Evolutionary conservation across 2,329 filamentous ascomycete species (phyloP).

Genomic region (Trichoderma semiorbis): DNA sequence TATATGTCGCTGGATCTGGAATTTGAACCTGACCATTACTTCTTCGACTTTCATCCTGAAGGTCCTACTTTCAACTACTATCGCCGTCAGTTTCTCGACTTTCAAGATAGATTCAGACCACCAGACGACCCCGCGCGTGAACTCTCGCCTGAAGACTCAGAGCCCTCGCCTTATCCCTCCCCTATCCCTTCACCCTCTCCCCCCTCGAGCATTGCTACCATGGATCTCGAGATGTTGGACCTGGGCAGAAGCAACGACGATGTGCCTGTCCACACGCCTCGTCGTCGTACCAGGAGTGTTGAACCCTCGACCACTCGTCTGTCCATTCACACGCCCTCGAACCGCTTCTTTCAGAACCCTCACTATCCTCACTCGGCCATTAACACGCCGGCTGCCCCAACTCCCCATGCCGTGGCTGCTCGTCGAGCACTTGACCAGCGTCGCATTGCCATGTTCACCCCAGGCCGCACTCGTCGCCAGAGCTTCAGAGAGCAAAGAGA

Average conservation of each 20-base stretch:
- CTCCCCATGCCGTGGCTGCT: conserved; percentile 60
- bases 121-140: neutral
- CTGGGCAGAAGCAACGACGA: neutral
- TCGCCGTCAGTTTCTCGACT: neutral
- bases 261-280: conserved; percentile 25
- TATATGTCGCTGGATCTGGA: neutral
- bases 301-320: conserved; percentile 40
- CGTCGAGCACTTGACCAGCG: conserved; percentile 56
- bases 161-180: neutral
- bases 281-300: conserved; percentile 28
- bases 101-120: neutral
- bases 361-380: conserved; percentile 35
- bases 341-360: conserved; percentile 35
- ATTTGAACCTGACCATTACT: neutral
- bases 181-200: neutral
- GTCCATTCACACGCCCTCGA: conserved; percentile 43
- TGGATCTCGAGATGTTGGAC: conserved; percentile 3
- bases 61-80: neutral
- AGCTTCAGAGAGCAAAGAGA: conserved; percentile 55
- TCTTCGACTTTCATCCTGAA: neutral
- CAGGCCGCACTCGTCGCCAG: conserved; percentile 55
- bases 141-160: neutral
- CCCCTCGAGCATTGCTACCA: neutral
- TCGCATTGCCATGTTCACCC: conserved; percentile 57
- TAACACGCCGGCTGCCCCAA: conserved; percentile 47